Conservation (phyloP, 2,329 filamentous ascomycete genomes). For the Hypoxylon sp. region DNA sequence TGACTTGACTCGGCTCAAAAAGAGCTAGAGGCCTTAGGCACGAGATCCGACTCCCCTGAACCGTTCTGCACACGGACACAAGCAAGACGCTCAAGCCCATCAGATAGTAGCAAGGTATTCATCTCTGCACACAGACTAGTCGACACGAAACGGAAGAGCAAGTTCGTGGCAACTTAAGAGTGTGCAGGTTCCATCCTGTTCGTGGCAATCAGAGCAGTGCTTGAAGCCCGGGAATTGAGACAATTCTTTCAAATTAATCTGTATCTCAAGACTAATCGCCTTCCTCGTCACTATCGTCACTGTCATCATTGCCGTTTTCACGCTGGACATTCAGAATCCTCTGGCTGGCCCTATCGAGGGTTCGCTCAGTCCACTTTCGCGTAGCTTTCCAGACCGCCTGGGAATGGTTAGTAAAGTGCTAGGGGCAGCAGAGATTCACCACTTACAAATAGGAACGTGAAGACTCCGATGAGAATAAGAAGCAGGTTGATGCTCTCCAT, state of each 20-base stretch:
- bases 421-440: background rate
- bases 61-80: conserved; percentile 46
- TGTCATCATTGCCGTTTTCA: conserved; percentile 59
- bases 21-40: conserved; percentile 40
- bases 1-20: conserved; percentile 33
- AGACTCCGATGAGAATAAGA: conserved; percentile 79
- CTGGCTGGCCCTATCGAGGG: conserved; percentile 81
- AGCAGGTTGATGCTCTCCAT: conserved; percentile 81
- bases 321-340: conserved; percentile 83
- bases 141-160: conserved; percentile 82
- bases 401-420: conserved; percentile 9
- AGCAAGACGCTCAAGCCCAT: conserved; percentile 62
- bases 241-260: conserved; percentile 20
- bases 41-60: conserved; percentile 47
- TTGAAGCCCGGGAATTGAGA: conserved; percentile 20
- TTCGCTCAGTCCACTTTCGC: conserved; percentile 72
- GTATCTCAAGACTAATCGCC: conserved; percentile 25
- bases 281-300: conserved; percentile 40
- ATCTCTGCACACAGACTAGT: conserved; percentile 98
- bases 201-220: conserved; percentile 13
- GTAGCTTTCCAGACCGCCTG: conserved; percentile 85
- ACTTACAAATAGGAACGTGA: conserved; percentile 79
- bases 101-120: conserved; percentile 55
- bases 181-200: conserved; percentile 66
- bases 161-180: conserved; percentile 94